phyloP scores from a whole-genome alignment of 768 basidiomycete species.

The Cyathus striatus region DNA sequence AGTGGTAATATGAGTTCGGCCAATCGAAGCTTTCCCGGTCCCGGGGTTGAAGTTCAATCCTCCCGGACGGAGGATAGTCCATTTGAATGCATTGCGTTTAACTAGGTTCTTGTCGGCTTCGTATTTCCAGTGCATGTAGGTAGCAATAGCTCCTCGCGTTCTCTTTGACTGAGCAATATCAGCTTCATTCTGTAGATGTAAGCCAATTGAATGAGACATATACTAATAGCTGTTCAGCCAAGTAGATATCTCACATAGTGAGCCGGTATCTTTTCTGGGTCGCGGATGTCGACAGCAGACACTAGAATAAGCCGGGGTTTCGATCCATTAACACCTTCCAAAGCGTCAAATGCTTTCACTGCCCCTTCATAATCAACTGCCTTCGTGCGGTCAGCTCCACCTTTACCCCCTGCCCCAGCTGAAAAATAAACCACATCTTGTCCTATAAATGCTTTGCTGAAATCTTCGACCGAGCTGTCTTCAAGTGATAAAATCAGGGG shows the following conservation, averaged over 20 bases:
- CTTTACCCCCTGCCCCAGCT: conserved; percentile 54
- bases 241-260: conserved; percentile 39
- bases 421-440: conserved; percentile 42
- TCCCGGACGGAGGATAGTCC: conserved; percentile 68
- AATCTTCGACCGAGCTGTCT: conserved; percentile 36
- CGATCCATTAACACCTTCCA: conserved; percentile 43
- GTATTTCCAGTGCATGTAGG: conserved; percentile 45
- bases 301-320: conserved; percentile 55
- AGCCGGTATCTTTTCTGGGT: conserved; percentile 41
- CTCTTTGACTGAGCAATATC: conserved; percentile 38
- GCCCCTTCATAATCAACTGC: conserved; percentile 61
- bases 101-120: conserved; percentile 43
- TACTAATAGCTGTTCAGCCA: too few species aligned
- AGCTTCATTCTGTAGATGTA: conserved; percentile 30
- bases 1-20: conserved; percentile 44
- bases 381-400: conserved; percentile 47
- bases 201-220: too few species aligned
- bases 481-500: conserved; percentile 58
- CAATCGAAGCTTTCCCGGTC: conserved; percentile 45
- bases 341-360: conserved; percentile 64
- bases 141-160: conserved; percentile 37
- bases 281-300: conserved; percentile 52
- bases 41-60: conserved; percentile 44
- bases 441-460: conserved; percentile 39
- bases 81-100: conserved; percentile 51